Percentiles rank a stretch among this genome's conserved stretches.
Evolutionary conservation across 1,284 basidiomycete genomes (phyloP).

Genomic region (Apiotrichum montevideense): DNA sequence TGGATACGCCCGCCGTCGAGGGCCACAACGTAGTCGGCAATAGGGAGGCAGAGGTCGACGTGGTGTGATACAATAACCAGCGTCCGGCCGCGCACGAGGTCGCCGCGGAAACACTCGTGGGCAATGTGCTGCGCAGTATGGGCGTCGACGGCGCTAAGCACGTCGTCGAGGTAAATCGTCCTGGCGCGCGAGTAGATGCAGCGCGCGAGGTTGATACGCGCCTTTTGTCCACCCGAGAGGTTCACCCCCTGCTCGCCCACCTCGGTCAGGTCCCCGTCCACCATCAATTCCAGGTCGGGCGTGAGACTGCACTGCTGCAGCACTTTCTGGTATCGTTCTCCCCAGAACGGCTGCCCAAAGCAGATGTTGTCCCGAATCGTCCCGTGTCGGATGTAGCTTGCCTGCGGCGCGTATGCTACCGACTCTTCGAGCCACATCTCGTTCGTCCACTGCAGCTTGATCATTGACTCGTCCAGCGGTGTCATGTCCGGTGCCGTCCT

Average conservation of each 20-base stretch:
- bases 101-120: constrained; percentile 42
- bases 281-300: constrained; percentile 39
- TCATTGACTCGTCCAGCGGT: constrained; percentile 18
- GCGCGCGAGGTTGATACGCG: constrained; percentile 71
- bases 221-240: constrained; percentile 53
- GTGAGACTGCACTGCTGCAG: constrained; percentile 36
- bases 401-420: constrained; percentile 43
- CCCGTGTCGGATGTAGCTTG: constrained; percentile 44
- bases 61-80: constrained; percentile 75
- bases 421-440: constrained; percentile 34
- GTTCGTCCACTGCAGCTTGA: constrained; percentile 20
- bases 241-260: constrained; percentile 78
- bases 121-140: constrained; percentile 43
- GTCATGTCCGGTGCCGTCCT: constrained; percentile 26
- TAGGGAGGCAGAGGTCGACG: constrained; percentile 50
- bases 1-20: constrained; percentile 50
- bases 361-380: constrained; percentile 46
- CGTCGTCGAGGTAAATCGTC: constrained; percentile 53
- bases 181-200: constrained; percentile 70
- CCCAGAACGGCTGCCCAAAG: constrained; percentile 46
- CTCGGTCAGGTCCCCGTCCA: constrained; percentile 55
- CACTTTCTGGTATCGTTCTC: constrained; percentile 38
- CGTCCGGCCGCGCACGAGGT: constrained; percentile 58
- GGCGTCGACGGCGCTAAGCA: constrained; percentile 45
- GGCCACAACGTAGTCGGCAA: constrained; percentile 50